A percentile compares a stretch with the other conserved stretches of the same genome.
Conservation (phyloP, 2,329 filamentous ascomycete genomes). For the Fusarium austroafricanum region DNA sequence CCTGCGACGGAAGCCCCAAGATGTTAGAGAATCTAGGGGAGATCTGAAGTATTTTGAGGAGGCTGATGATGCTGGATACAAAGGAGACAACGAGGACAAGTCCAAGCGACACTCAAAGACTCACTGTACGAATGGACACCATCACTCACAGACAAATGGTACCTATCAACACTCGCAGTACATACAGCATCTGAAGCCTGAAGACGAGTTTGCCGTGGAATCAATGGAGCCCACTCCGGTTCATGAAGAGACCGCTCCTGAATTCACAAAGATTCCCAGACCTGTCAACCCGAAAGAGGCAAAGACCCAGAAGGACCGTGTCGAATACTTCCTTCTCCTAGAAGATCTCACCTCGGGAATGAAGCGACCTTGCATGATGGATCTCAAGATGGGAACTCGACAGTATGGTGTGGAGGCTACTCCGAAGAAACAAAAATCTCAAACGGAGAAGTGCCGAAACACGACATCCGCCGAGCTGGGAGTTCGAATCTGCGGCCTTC, state of each 20-base stretch:
- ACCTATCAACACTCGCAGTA: constrained; percentile 9
- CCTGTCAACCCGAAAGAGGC: constrained; percentile 84
- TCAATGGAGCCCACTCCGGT: constrained; percentile 55
- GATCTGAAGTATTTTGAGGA: constrained; percentile 91
- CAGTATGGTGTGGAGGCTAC: constrained; percentile 95
- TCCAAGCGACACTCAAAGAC: constrained; percentile 16
- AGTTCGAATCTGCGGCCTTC: constrained; percentile 93
- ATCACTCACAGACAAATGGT: constrained; percentile 24
- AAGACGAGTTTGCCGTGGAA: constrained; percentile 47
- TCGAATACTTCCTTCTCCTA: constrained; percentile 91
- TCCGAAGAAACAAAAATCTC: constrained; percentile 92
- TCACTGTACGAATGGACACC: constrained; percentile 14
- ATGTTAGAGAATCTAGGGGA: constrained; percentile 77
- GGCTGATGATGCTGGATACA: constrained; percentile 84
- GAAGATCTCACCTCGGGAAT: constrained; percentile 97
- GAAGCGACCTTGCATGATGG: constrained; percentile 95
- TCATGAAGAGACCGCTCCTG: constrained; percentile 32
- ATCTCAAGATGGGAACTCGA: constrained; percentile 98
- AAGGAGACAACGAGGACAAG: constrained; percentile 64
- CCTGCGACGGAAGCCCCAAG: constrained; percentile 77
- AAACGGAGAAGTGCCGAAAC: constrained; percentile 89
- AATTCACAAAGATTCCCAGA: constrained; percentile 60
- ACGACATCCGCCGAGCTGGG: constrained; percentile 94
- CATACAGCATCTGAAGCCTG: constrained; percentile 50
- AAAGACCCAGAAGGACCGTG: constrained; percentile 72